Evolutionary conservation across 345 rosid genomes (phyloP), one percentile per base, ranked within the genome.

Genomic region (Pistacia vera): DNA sequence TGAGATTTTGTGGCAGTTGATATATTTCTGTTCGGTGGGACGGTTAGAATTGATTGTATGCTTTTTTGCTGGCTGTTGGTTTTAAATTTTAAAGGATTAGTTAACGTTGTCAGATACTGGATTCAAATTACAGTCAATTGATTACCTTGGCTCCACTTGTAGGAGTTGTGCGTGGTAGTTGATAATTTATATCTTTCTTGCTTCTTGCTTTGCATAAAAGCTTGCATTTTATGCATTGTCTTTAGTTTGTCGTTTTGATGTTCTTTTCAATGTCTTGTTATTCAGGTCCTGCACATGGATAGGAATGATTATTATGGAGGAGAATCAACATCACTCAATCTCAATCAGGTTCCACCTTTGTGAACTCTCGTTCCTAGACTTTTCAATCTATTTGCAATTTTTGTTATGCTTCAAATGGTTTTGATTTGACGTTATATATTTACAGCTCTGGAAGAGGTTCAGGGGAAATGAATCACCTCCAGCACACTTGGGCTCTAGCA

Each of bases 251-350:
- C 71, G 17, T 63, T 55, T 22, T 30, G 56, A n/a, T 58, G n/a
- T 70, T 68, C 65, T 11, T 33, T 22, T 65, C 16, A 35, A 36
- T 20, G 0, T 75, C 11, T 60, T 69, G 61, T 13, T 68, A 61
- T 25, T 58, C 83, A 97, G 99, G 98, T 94, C 46, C 91, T 96
- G 87, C 99, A 96, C 83, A 96, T 96, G 98, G 99, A 96, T 80
- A 90, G 97, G 78, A 93, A 93, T 82, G 99, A 93, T 79, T 93
- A 96, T 76, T 93, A 92, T 64, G 99, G 99, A 78, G 99, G 97
- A 74, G 99, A 96, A 84, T 91, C 98, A 70, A 87, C 98, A n/a
- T 97, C 98, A 0, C 97, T 97, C 57, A 97, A 94, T 81, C 98
- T 97, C 78, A 83, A 84, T 83, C 97, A 97, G 99, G 99, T 96